Evolutionary conservation across 2,329 filamentous ascomycete genomes (phyloP).

Genomic region (Fusarium sp.): DNA sequence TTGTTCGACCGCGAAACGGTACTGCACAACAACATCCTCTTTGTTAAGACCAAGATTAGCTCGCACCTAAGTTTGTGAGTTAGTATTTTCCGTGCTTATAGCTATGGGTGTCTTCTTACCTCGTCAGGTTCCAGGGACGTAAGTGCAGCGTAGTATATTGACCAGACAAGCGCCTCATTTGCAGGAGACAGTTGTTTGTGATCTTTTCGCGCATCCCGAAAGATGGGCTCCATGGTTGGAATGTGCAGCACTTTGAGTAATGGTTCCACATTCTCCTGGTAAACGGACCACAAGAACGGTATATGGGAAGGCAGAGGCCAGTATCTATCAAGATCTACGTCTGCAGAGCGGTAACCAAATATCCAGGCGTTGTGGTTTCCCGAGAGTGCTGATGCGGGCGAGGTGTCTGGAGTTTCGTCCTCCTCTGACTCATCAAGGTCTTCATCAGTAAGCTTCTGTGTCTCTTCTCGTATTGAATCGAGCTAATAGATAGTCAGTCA

Average conservation of each 20-base stretch:
- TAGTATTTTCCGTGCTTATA: background rate
- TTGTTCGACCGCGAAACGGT: slow-evolving; percentile 66
- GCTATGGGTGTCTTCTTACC: slow-evolving; percentile 51
- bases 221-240: slow-evolving; percentile 71
- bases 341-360: slow-evolving; percentile 78
- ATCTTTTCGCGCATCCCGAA: slow-evolving; percentile 71
- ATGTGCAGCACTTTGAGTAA: slow-evolving; percentile 78
- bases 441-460: slow-evolving; percentile 58
- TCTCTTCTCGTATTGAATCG: slow-evolving; percentile 61
- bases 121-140: slow-evolving; percentile 71
- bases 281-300: slow-evolving; percentile 75
- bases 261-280: slow-evolving; percentile 79
- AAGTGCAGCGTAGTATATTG: slow-evolving; percentile 69
- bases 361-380: slow-evolving; percentile 76
- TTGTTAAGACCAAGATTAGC: slow-evolving; percentile 59
- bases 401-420: slow-evolving; percentile 66
- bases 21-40: slow-evolving; percentile 58
- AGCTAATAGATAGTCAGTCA: slow-evolving; percentile 45
- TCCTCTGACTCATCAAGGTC: slow-evolving; percentile 67
- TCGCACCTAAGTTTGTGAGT: slow-evolving; percentile 35
- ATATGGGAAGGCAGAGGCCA: slow-evolving; percentile 76
- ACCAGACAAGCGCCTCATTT: slow-evolving; percentile 72
- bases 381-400: slow-evolving; percentile 52
- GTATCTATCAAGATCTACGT: slow-evolving; percentile 71
- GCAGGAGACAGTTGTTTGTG: slow-evolving; percentile 67